A percentile compares a stretch with the other conserved stretches of the same genome.
Evolutionary conservation across 1,284 basidiomycete genomes (phyloP).

Genomic region (Trametes pubescens): DNA sequence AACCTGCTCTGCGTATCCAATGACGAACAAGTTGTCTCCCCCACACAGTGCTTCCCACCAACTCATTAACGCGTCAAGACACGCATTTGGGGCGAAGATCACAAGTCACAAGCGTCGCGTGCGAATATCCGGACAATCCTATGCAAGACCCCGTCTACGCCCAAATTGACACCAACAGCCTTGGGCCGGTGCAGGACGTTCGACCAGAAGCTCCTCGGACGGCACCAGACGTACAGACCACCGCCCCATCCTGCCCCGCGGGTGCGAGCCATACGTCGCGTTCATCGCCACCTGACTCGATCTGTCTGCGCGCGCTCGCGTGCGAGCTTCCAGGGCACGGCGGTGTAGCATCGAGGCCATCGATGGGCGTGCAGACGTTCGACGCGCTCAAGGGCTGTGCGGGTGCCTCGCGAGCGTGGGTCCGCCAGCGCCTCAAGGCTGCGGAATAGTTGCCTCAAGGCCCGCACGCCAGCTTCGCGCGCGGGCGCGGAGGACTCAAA

Average conservation of each 20-base stretch:
- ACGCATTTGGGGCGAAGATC: too few relatives aligned
- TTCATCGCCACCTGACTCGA: neutral
- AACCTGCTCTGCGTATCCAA: neutral
- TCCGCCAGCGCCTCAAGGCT: neutral
- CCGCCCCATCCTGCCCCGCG: neutral
- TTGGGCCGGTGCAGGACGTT: neutral
- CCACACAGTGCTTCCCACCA: too few relatives aligned
- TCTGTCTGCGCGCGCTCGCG: neutral
- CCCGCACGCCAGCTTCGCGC: neutral
- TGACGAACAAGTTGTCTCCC: neutral
- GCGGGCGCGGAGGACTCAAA: neutral
- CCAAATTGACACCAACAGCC: neutral
- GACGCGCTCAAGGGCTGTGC: conserved; percentile 3
- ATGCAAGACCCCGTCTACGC: too few relatives aligned
- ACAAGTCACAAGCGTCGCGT: neutral
- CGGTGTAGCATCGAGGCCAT: neutral
- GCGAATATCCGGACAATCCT: conserved; percentile 5
- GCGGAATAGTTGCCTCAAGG: neutral
- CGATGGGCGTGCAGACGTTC: neutral
- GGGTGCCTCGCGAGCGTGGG: neutral
- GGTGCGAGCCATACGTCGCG: neutral
- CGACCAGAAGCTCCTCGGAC: neutral
- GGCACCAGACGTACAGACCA: neutral
- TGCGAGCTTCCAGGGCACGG: neutral
- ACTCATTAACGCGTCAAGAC: too few relatives aligned